phyloP scores from a whole-genome alignment of 1,284 basidiomycete genomes.

The Amylostereum chailletii region DNA sequence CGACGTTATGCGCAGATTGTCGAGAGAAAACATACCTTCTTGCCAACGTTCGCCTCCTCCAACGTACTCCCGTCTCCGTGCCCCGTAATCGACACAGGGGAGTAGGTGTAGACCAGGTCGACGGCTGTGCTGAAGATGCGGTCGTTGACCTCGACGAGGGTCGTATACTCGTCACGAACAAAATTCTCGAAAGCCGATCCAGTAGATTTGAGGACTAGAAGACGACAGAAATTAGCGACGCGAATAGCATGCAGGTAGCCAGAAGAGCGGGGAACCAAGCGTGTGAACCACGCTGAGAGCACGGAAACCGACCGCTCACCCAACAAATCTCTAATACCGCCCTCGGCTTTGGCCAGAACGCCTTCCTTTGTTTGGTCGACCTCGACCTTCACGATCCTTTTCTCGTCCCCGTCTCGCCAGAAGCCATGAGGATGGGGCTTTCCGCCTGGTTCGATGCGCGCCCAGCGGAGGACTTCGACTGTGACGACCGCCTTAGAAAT shows the following conservation, averaged over 20 bases:
- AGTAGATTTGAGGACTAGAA: slow-evolving; percentile 78
- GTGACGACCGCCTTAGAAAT: slow-evolving; percentile 70
- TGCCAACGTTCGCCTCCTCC: slow-evolving; percentile 16
- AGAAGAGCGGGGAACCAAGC: too few relatives aligned
- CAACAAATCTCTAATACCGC: slow-evolving; percentile 72
- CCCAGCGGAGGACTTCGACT: slow-evolving; percentile 81
- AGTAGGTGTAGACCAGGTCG: slow-evolving; percentile 63
- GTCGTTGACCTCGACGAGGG: slow-evolving; percentile 73
- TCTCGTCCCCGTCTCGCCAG: slow-evolving; percentile 86
- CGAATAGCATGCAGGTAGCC: too few relatives aligned
- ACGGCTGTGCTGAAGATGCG: slow-evolving; percentile 86
- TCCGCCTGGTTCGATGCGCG: slow-evolving; percentile 48
- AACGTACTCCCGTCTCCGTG: slow-evolving; percentile 41
- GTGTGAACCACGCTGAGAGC: too few relatives aligned
- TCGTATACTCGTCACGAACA: slow-evolving; percentile 83
- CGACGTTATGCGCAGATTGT: background rate
- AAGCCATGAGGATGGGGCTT: slow-evolving; percentile 74
- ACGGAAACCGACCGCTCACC: slow-evolving; percentile 33
- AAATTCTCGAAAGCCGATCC: slow-evolving; percentile 85
- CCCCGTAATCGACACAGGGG: slow-evolving; percentile 35
- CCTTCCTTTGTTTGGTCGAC: slow-evolving; percentile 59
- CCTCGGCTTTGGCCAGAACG: slow-evolving; percentile 52
- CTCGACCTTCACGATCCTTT: slow-evolving; percentile 59
- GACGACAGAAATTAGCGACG: too few relatives aligned
- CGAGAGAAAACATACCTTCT: slow-evolving; percentile 1